Base-by-base conservation (phyloP, 768 basidiomycete genomes). In the Cystofilobasidium bisporidii region DNA sequence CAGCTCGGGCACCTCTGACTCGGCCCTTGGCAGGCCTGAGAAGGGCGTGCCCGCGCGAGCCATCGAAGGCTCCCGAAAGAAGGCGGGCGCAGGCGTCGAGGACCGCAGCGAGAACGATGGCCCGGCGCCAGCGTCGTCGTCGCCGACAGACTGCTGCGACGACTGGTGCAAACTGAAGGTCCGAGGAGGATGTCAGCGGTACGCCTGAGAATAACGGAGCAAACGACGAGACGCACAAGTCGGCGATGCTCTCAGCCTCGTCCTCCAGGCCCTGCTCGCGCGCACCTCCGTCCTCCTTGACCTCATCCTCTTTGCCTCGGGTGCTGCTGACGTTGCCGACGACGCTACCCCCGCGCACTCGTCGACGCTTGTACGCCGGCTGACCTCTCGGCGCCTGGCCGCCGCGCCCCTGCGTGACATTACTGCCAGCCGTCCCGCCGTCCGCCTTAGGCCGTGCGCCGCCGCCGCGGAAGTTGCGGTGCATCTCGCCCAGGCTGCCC, bases 301-400 rank as follows among this genome's bases (percentile, higher is more conserved):
- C 66, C 56, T 71, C 58, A 14, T 14, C 28, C 41, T 36, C 26
- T 48, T 45, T 18, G 20, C 58, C 48, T 28, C 57, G 17, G 8
- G 43, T 17, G 14, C 43, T 43, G 43, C 43, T 43, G 14, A 43
- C 43, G 43, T 43, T 43, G 43, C 65, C 64, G 3, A 47, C 65
- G 3, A 41, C 55, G 22, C 55, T 66, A 32, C 63, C 90, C 17
- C 91, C 92, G 41, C 92, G 81, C 0, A 89, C 78, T 47, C 92
- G 80, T 66, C 92, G 79, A 66, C 92, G 79, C 74, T 82, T 88
- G 57, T 72, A 61, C 17, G 65, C 73, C 20, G 77, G 74, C 38
- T 63, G 63, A 0, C 68, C 68, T 28, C 55, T 36, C 22, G 62
- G 62, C 24, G 24, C 30, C 53, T 22, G 60, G 1, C 15, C 60